A percentile compares a stretch with the other conserved stretches of the same genome.
Evolutionary conservation across 768 basidiomycete genomes (phyloP).

Genomic region (Mycena chlorophos): DNA sequence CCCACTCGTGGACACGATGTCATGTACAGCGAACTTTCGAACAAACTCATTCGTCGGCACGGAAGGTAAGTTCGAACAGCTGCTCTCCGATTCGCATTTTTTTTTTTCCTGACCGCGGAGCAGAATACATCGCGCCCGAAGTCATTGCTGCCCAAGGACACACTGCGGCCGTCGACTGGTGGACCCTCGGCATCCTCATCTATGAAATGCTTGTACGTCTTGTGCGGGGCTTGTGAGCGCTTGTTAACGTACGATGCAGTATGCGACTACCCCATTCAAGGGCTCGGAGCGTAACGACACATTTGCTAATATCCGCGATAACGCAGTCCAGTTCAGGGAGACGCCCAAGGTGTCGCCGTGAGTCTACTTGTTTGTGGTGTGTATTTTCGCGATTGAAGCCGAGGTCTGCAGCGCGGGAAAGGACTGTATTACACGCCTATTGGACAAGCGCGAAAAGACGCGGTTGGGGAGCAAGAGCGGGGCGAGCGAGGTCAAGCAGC

Average conservation of each 20-base stretch:
- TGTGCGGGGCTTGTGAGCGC: slow-evolving; percentile 28
- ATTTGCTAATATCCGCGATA: slow-evolving; percentile 90
- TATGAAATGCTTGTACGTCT: slow-evolving; percentile 97
- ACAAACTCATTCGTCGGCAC: slow-evolving; percentile 99
- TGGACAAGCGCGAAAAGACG: slow-evolving; percentile 90
- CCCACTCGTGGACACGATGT: slow-evolving; percentile 94
- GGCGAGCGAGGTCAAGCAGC: slow-evolving; percentile 97
- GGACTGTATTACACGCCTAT: slow-evolving; percentile 79
- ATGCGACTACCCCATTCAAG: slow-evolving; percentile 98
- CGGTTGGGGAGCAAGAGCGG: slow-evolving; percentile 90
- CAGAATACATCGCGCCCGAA: slow-evolving; percentile 99
- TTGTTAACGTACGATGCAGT: slow-evolving; percentile 58
- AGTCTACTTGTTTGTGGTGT: slow-evolving; percentile 36
- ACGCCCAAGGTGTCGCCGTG: slow-evolving; percentile 74
- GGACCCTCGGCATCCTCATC: slow-evolving; percentile 97
- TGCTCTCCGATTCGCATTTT: too few species aligned
- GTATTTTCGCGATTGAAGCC: slow-evolving; percentile 8
- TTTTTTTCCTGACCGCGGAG: slow-evolving; percentile 29
- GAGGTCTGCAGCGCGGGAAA: slow-evolving; percentile 69
- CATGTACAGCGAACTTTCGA: slow-evolving; percentile 95
- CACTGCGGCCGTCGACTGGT: slow-evolving; percentile 99
- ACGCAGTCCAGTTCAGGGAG: slow-evolving; percentile 86
- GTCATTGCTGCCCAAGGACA: slow-evolving; percentile 96
- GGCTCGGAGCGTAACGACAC: slow-evolving; percentile 92
- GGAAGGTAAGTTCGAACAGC: slow-evolving; percentile 88